Conservation (phyloP, 768 basidiomycete species). For the Kwoniella europaea region DNA sequence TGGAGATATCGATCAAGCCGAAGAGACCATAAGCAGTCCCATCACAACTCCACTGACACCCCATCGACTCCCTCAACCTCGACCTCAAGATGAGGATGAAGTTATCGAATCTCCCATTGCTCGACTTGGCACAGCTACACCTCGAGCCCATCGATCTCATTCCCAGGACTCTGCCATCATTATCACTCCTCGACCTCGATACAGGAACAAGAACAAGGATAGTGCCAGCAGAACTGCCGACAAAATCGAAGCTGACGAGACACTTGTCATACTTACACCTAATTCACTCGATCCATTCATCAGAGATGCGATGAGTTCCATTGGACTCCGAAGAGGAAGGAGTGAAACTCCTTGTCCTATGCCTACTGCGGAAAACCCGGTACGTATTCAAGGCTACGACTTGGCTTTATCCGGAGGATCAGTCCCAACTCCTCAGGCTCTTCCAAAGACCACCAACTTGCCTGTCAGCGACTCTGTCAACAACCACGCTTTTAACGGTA, state of each 20-base stretch:
- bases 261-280: background rate
- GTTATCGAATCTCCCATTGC: background rate
- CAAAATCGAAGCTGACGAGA: background rate
- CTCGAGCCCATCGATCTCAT: background rate
- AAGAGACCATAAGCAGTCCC: background rate
- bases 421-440: too few species aligned
- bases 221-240: too few species aligned
- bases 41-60: background rate
- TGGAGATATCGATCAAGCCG: background rate
- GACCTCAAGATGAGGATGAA: background rate
- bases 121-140: background rate
- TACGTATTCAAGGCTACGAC: background rate
- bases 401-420: too few species aligned
- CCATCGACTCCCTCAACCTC: background rate
- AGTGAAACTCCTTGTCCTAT: conserved; percentile 7
- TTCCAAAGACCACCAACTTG: background rate
- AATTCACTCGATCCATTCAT: conserved; percentile 8
- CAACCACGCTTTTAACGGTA: too few species aligned
- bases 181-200: background rate
- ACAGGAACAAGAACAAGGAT: background rate
- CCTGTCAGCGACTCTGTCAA: too few species aligned
- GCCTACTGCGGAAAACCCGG: background rate
- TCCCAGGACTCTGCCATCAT: background rate
- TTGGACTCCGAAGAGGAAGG: background rate
- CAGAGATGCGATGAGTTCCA: background rate